Evolutionary conservation across 1,284 basidiomycete genomes (phyloP), one percentile per base, ranked within the genome.

Genomic region (Sparassis latifolia): DNA sequence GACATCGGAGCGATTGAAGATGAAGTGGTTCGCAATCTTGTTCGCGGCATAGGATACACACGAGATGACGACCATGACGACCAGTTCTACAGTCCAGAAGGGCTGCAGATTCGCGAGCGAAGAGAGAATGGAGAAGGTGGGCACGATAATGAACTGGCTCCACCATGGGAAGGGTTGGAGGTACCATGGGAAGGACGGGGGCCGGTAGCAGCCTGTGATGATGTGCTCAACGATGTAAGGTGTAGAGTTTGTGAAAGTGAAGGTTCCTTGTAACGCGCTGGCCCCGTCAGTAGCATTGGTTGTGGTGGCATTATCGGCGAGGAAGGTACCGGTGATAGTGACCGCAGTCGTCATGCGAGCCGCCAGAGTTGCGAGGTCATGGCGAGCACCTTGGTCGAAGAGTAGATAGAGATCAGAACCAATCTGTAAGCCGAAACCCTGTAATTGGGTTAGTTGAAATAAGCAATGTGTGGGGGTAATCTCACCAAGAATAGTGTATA

Each of bases 341-440:
- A 80, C 66, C 5, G 75, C 71, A 2, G 71, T 69, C 46, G 75
- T 66, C 42, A 85, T 60, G 39, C 70, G 76, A 2, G 73, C 69
- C 20, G 79, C 73, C 12, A 87, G 69, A 12, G 70, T 66, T 28
- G 77, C 67, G 10, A 88, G 74, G 31, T 75, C 70, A 41, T 67
- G 68, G 20, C 85, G 79, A 12, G 80, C 78, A 1, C 66, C 58
- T 1, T 71, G 78, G 62, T 93, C 90, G 52, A 93, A 72, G 29
- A 93, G 75, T 50, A 91, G 83, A 62, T 85, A 94, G 28, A 93
- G 70, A 62, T 94, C 91, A 3, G 86, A 91, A 37, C 91, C 91
- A 52, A 94, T 89, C 55, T 92, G 87, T 45, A 95, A 77, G 48
- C 90, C 90, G 65, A 94, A 94, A 1, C 91, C 91, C 60, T 62